These are phyloP conservation scores for Ramaria sp. DNA, from an alignment of 768 basidiomycete species.

Conservation along the genomic window DNA sequence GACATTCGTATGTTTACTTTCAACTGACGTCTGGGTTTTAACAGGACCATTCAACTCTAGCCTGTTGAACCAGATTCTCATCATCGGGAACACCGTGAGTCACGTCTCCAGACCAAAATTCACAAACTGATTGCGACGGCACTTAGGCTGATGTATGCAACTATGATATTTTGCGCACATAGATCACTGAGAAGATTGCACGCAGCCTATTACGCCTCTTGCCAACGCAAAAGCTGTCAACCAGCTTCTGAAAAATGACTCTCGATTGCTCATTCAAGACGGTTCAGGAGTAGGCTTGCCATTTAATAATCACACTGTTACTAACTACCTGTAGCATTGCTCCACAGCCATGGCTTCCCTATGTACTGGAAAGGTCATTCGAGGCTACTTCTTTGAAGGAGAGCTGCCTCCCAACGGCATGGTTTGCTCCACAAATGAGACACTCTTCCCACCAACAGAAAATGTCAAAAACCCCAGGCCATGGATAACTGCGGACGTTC, in stretches of 20 bases:
- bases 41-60: conserved; percentile 14
- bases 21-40: neutral
- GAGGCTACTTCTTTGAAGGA: conserved; percentile 20
- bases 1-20: neutral
- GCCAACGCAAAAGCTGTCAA: conserved; percentile 16
- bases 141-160: neutral
- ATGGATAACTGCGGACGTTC: neutral
- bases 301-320: neutral
- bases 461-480: neutral
- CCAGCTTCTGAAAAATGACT: conserved; percentile 15
- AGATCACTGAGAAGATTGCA: neutral
- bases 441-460: conserved; percentile 13
- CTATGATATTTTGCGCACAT: neutral
- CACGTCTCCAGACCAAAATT: neutral
- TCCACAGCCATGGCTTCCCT: conserved; percentile 16
- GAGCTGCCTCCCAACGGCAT: conserved; percentile 17
- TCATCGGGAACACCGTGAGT: conserved; percentile 13
- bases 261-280: conserved; percentile 20
- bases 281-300: conserved; percentile 18
- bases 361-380: conserved; percentile 15
- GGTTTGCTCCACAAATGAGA: conserved; percentile 14
- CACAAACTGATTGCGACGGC: neutral
- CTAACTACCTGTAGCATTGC: conserved; percentile 13
- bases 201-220: conserved; percentile 22
- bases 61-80: conserved; percentile 10